Conservation (phyloP, 169 alveolate genomes). For the Plasmodium knowlesi region DNA sequence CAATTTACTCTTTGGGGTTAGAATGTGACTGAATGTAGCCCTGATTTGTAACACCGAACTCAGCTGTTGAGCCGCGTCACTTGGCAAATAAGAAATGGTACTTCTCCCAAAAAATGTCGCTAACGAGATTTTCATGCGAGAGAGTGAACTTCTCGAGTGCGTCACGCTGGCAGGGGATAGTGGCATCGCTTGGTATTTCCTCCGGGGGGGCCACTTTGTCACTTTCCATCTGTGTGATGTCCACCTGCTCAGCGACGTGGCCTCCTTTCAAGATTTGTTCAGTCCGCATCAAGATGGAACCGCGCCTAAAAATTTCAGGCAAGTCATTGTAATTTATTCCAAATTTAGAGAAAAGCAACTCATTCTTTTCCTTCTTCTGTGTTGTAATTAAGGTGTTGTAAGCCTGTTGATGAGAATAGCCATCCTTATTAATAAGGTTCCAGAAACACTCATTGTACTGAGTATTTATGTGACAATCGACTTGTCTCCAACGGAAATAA, state of each 20-base stretch:
- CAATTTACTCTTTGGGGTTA: not conserved
- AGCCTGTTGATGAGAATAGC: conserved; percentile 87
- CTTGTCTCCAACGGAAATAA: conserved; percentile 94
- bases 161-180: not conserved
- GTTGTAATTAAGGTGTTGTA: conserved; percentile 86
- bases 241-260: not conserved
- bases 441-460: conserved; percentile 97
- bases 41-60: too few species aligned
- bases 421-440: conserved; percentile 92
- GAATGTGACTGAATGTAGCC: not conserved
- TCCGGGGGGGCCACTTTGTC: not conserved
- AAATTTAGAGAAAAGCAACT: conserved; percentile 89
- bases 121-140: conserved; percentile 50
- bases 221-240: not conserved
- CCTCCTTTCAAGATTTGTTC: not conserved
- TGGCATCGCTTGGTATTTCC: not conserved
- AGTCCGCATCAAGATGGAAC: conserved; percentile 18
- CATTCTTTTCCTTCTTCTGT: conserved; percentile 91
- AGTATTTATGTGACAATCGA: conserved; percentile 96
- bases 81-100: conserved; percentile 8
- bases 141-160: not conserved
- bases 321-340: conserved; percentile 92
- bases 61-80: not conserved
- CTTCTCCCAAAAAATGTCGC: conserved; percentile 58
- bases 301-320: conserved; percentile 80